Conservation (phyloP, 257 asterid genomes). For the Solanum acaule region DNA sequence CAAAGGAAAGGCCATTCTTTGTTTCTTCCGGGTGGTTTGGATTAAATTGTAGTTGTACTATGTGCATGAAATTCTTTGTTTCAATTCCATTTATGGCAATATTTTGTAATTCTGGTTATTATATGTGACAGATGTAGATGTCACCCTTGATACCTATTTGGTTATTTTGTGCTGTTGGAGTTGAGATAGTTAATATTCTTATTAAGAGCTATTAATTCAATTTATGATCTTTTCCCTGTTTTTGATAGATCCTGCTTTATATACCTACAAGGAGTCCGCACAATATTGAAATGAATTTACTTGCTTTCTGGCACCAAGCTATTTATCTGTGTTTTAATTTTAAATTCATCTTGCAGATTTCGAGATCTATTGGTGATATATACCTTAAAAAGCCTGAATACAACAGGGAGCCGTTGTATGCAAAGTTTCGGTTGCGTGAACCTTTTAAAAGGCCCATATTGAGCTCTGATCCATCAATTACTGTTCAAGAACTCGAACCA, state of each 20-base stretch:
- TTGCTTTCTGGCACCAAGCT: neutral
- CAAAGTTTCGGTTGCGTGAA: conserved; percentile 37
- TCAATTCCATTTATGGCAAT: neutral
- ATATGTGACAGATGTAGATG: neutral
- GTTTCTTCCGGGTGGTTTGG: neutral
- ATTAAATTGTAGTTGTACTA: neutral
- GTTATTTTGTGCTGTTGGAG: neutral
- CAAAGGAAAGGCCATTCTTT: neutral
- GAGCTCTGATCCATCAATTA: conserved; percentile 16
- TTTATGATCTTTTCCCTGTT: neutral
- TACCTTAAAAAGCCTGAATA: conserved; percentile 46
- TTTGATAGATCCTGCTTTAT: neutral
- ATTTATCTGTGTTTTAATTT: neutral
- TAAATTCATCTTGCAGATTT: conserved; percentile 22
- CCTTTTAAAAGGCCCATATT: conserved; percentile 34
- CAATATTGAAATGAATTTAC: neutral
- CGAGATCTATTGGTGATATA: conserved; percentile 43
- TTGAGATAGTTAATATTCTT: neutral
- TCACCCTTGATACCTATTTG: neutral
- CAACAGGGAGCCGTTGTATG: conserved; percentile 36
- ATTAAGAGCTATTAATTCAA: neutral
- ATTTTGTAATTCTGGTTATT: neutral
- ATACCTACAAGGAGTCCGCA: neutral
- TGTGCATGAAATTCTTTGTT: neutral
- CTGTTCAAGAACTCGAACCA: conserved; percentile 1